Evolutionary conservation across 179 eudicot genomes (phyloP).

Genomic region (Silene coronaria): DNA sequence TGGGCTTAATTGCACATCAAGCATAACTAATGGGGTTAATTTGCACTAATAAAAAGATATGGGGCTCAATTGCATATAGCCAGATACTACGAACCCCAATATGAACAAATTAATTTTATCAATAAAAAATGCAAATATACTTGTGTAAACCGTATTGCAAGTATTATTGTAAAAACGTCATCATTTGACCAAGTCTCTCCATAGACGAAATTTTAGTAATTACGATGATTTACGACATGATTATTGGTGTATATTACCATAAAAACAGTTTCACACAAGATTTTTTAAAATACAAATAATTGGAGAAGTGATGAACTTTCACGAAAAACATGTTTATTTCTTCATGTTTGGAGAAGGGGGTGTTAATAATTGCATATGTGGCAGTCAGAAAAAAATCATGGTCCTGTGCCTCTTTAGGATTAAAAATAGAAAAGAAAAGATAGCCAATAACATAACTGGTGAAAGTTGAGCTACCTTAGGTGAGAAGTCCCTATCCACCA

Average conservation of each 20-base stretch:
- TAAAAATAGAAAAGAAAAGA: not conserved
- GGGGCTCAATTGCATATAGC: too few species aligned
- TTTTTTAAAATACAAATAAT: not conserved
- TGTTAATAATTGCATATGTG: not conserved
- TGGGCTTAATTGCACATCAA: too few species aligned
- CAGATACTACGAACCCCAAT: not conserved
- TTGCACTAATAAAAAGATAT: too few species aligned
- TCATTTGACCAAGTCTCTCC: not conserved
- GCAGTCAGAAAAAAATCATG: not conserved
- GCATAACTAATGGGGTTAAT: too few species aligned
- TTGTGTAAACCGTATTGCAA: not conserved
- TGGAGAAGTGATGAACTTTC: not conserved
- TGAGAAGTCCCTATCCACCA: slow-evolving; percentile 72
- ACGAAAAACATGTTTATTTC: not conserved
- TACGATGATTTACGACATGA: not conserved
- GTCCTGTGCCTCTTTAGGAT: not conserved
- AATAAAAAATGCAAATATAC: not conserved
- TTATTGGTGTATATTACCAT: not conserved
- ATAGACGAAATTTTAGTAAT: not conserved
- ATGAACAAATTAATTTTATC: not conserved
- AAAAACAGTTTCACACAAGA: not conserved
- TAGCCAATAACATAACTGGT: not conserved
- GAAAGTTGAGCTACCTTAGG: slow-evolving; percentile 60
- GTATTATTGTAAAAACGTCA: not conserved
- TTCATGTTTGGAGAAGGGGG: not conserved